These are phyloP conservation scores for Pseudogymnoascus sp. DNA, from an alignment of 2,329 filamentous ascomycete genomes.

Conservation along the genomic window DNA sequence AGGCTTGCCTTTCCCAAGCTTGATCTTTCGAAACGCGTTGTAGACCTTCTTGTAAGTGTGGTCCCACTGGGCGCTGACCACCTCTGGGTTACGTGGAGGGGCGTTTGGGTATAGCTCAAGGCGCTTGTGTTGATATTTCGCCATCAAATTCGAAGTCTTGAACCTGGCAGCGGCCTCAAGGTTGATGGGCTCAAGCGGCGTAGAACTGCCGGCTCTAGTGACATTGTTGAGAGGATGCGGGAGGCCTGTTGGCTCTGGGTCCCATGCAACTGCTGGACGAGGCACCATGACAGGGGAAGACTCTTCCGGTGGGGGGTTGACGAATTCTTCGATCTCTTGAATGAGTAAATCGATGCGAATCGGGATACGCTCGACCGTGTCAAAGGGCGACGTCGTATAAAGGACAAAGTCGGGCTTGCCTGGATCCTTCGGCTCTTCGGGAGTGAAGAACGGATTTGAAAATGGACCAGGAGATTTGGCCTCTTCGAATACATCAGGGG, in stretches of 20 bases:
- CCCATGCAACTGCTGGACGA: not conserved
- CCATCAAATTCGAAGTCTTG: not conserved
- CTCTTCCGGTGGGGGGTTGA: not conserved
- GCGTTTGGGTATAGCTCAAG: not conserved
- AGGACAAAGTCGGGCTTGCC: not conserved
- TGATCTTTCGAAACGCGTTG: not conserved
- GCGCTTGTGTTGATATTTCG: not conserved
- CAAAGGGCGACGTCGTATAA: not conserved
- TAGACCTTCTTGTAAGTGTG: not conserved
- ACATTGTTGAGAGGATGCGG: not conserved
- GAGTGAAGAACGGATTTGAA: not conserved
- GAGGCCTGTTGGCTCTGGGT: not conserved
- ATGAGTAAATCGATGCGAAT: not conserved
- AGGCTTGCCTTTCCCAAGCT: not conserved
- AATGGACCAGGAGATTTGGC: not conserved
- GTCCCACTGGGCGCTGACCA: not conserved
- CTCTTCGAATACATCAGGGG: constrained; percentile 20
- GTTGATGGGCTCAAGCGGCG: not conserved
- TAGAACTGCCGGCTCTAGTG: not conserved
- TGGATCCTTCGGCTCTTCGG: not conserved
- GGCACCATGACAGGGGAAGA: not conserved
- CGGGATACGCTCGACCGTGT: not conserved
- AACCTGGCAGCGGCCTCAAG: not conserved
- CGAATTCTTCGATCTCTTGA: not conserved
- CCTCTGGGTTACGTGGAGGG: not conserved